Base-by-base conservation (phyloP, 768 basidiomycete species). In the Rhizopogon salebrosus region DNA sequence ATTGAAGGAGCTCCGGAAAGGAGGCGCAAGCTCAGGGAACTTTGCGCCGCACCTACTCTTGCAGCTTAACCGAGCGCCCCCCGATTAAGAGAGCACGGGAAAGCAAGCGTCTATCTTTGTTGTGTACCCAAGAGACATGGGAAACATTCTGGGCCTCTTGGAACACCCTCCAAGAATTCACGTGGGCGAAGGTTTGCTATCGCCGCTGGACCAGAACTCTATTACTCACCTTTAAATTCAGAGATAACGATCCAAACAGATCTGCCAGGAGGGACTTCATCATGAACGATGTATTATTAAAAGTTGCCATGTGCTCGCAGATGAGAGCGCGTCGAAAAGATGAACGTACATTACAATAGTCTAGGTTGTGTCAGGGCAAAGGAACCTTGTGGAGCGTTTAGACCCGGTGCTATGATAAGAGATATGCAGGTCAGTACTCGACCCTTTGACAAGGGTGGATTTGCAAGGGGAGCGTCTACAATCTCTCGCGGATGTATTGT, bases 221-320 rank as follows among this genome's bases (percentile, higher is more conserved):
- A 53, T 66, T 53, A 55, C 54, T 50, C 54, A 48, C 55, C 49
- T 48, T 39, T 57, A 60, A 59, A 54, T 48, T 37, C 34, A 64
- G 56, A 7, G 8, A 52, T 48, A 53, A 50, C 43, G 48, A 20
- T 38, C 56, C 45, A 46, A 29, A n/a, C 26, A 18, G 35, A 40
- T 38, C 13, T 22, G 20, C 18, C 8, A 53, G 11, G 4, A 14
- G 2, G 14, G 14, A 23, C 31, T n/a, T n/a, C n/a, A 34, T 46
- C 31, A 14, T 22, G 20, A 13, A 10, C 31, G 45, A 34, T 10
- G 45, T 46, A 46, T 46, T 46, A 34, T 34, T 46, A 34, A 48
- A 20, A 29, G n/a, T 24, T 13, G 11, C 23, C 57, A 57, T 54
- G 51, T 41, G 55, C 41, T 38, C 43, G 34, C 13, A 29, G 18